Conservation (phyloP, 179 eudicot genomes). For the Heliamphora pulchella region DNA sequence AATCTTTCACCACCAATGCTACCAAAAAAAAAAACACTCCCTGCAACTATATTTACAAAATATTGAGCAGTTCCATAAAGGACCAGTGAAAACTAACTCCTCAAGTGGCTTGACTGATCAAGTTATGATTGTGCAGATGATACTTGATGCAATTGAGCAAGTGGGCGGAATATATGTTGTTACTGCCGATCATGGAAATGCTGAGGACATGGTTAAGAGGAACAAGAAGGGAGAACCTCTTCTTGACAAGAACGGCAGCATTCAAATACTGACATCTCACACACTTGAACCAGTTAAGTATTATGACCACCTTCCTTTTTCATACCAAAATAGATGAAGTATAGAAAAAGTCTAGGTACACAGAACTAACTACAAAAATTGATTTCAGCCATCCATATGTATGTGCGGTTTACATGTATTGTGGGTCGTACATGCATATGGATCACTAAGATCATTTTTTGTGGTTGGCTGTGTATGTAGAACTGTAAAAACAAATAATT, state of each 20-base stretch:
- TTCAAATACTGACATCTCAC: slow-evolving; percentile 91
- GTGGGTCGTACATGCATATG: too few species aligned
- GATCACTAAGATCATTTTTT: too few species aligned
- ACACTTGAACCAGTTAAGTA: slow-evolving; percentile 79
- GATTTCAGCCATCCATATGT: background rate
- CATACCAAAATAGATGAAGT: too few species aligned
- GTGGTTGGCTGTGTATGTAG: background rate
- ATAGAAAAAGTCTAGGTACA: too few species aligned
- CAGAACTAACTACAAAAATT: too few species aligned
- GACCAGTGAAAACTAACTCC: background rate
- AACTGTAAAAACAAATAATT: background rate
- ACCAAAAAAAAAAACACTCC: too few species aligned
- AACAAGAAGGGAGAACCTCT: slow-evolving; percentile 83
- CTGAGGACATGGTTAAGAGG: slow-evolving; percentile 99
- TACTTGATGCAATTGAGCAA: slow-evolving; percentile 82
- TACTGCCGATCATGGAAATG: slow-evolving; percentile 96
- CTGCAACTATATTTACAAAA: too few species aligned
- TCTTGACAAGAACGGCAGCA: slow-evolving; percentile 72
- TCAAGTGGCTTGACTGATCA: slow-evolving; percentile 10
- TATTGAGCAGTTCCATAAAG: too few species aligned
- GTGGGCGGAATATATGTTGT: slow-evolving; percentile 91
- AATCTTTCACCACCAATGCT: too few species aligned
- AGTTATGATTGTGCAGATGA: slow-evolving; percentile 40
- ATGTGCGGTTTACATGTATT: too few species aligned
- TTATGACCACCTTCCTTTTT: too few species aligned